Base-by-base conservation (phyloP, 2,329 filamentous ascomycete species). In the Arthrinium puccinioides region DNA sequence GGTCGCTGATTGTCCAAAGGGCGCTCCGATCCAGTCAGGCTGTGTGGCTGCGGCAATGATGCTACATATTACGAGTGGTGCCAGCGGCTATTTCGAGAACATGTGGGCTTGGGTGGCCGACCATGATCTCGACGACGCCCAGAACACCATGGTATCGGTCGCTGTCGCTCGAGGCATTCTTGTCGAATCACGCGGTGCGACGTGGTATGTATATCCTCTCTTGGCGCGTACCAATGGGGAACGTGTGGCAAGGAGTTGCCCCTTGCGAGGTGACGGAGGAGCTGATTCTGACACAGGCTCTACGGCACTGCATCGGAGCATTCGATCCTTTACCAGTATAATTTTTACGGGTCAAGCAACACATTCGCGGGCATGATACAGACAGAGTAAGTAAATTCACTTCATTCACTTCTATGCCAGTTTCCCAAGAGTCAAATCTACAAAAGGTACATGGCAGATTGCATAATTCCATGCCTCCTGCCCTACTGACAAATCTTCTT, bases 21-120 rank as follows among this genome's bases (percentile, higher is more conserved):
- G 62, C 8, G n/a, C n/a, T n/a, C 62, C 59, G 3, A 67, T 72
- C 44, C 72, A 77, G 32, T 44, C 63, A 4, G 58, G 65, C 10
- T 86, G 82, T 54, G 67, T 73, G 5, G 79, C 71, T 18, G 75
- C 78, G 5, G 78, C 76, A 48, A 38, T 71, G 32, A 45, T 72
- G 28, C 47, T 75, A 4, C 69, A 73, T 43, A 42, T 75, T 2
- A 71, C 68, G 0, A 10, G 44, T 0, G 27, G 52, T 33, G 56
- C 62, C 29, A 72, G 66, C 24, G 72, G 72, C 6, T 70, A 70
- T 42, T 52, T 69, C 36, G 66, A 70, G 45, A 70, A 75, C 50
- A 54, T 67, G 38, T 84, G 79, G 78, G 70, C 76, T 44, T 85
- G 80, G 80, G 72, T 76, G 15, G 72, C 80, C 4, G 82, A 86